Evolutionary conservation across 2,329 filamentous ascomycete species (phyloP), one percentile per base, ranked within the genome.

Genomic region (Trichoderma gracile): DNA sequence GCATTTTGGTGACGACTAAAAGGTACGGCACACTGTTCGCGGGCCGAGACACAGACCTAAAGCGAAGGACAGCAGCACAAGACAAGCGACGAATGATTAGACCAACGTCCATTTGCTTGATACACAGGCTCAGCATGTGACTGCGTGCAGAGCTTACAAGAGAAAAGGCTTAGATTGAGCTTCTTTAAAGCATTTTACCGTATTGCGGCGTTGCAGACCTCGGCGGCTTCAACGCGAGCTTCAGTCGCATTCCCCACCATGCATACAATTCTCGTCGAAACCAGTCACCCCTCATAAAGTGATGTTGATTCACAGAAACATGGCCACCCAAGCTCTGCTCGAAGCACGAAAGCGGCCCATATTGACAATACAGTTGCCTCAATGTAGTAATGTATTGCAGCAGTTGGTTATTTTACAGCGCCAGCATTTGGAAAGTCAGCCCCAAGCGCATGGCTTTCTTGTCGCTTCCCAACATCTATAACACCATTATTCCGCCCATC

Each of bases 331-430:
- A 3, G 15, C 3, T 46, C 19, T 3, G 5, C 8, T 43, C 3
- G 45, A 21, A 6, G 17, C 50, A 8, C 14, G 3, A 17, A 3
- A 5, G 3, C 1, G 3, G 3, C 9, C 19, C 7, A 10, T 1
- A 42, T 40, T n/a, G 42, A 46, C 15, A 9, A 38, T 54, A 54
- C 15, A 30, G n/a, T 54, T 64, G 62, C 64, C 53, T 68, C 63
- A 65, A 66, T 63, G 66, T 69, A 70, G 71, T 71, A 71, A 67
- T 74, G 68, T 69, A 73, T 71, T 72, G 69, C 68, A 74, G 68
- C 73, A 75, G 71, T 73, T 68, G 59, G 64, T 70, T 75, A 74
- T 75, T 73, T 70, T 76, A 76, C 74, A 76, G 67, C 68, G 66
- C 68, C 72, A 70, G 66, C 58, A 65, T 67, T 69, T 69, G 70